phyloP scores from a whole-genome alignment of 176 grass and related monocot genomes.

The Oryza australiensis region DNA sequence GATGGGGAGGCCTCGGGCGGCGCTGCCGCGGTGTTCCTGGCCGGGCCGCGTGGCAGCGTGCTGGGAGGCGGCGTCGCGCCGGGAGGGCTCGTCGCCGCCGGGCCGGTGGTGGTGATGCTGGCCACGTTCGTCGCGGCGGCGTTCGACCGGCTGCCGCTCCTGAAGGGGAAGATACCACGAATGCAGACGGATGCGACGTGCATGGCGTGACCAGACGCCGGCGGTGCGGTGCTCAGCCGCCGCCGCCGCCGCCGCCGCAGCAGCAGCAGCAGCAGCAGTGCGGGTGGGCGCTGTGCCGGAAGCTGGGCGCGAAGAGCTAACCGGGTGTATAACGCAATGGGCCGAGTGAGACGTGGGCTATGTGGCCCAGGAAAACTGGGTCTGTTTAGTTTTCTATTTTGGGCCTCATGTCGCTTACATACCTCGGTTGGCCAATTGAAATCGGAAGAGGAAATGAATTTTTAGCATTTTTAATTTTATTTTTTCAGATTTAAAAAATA shows the following conservation, averaged over 20 bases:
- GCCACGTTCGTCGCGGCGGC: conserved; percentile 53
- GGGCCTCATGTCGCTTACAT: neutral
- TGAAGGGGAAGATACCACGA: conserved; percentile 1
- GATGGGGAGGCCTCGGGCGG: neutral
- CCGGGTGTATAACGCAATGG: neutral
- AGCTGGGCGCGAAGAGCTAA: conserved; percentile 20
- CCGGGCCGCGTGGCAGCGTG: conserved; percentile 41
- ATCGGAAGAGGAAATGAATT: no score
- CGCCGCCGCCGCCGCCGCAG: neutral
- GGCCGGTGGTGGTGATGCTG: conserved; percentile 55
- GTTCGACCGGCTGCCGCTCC: conserved; percentile 48
- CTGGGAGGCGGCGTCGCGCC: conserved; percentile 41
- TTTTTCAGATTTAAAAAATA: no score
- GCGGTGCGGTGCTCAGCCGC: neutral
- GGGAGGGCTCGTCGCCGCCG: conserved; percentile 53
- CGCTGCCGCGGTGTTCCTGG: conserved; percentile 33
- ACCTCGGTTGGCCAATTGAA: no score
- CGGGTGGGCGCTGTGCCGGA: conserved; percentile 8
- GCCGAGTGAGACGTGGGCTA: neutral
- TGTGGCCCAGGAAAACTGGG: neutral
- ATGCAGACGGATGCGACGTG: neutral
- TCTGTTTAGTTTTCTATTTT: neutral
- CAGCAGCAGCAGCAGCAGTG: neutral
- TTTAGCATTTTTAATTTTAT: no score
- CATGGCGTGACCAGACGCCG: neutral